phyloP scores from a whole-genome alignment of 2,329 filamentous ascomycete genomes.

The Cytospora piceae region DNA sequence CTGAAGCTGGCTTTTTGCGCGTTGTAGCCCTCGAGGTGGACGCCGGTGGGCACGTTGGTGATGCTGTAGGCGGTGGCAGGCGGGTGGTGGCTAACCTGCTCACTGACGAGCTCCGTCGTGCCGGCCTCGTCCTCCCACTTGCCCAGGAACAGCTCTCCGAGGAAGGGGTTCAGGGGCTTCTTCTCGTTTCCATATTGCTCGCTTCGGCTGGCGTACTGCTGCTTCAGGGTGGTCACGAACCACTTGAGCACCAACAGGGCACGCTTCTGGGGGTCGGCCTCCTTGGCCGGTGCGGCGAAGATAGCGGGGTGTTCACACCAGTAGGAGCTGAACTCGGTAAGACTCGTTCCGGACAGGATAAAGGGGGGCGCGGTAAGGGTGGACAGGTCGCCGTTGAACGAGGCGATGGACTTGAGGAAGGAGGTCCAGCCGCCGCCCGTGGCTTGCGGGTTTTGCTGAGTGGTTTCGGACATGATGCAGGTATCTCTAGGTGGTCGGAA shows the following conservation, averaged over 20 bases:
- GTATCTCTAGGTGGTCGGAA: not conserved
- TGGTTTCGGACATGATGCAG: conserved; percentile 25
- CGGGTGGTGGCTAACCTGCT: conserved; percentile 95
- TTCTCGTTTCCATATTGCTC: conserved; percentile 89
- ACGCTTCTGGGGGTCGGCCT: conserved; percentile 79
- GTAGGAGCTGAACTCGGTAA: conserved; percentile 81
- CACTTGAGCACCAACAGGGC: conserved; percentile 90
- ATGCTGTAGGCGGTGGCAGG: conserved; percentile 95
- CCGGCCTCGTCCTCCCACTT: conserved; percentile 85
- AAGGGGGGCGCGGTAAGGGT: conserved; percentile 82
- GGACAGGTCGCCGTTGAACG: conserved; percentile 80
- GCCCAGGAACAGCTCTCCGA: conserved; percentile 92
- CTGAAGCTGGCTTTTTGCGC: conserved; percentile 95
- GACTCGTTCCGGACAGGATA: conserved; percentile 76
- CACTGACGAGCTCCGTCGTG: conserved; percentile 83
- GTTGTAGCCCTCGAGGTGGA: conserved; percentile 85
- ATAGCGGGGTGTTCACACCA: conserved; percentile 79
- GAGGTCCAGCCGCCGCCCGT: conserved; percentile 53
- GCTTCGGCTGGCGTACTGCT: conserved; percentile 75
- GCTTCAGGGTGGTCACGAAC: conserved; percentile 92
- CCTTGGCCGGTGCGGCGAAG: conserved; percentile 80
- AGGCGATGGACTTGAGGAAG: conserved; percentile 71
- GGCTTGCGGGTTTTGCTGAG: conserved; percentile 40
- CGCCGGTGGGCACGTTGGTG: conserved; percentile 80
- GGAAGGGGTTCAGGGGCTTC: conserved; percentile 95